Evolutionary conservation across 257 asterid species (phyloP), one percentile per base, ranked within the genome.

Genomic region (Solanum bulbocastanum): DNA sequence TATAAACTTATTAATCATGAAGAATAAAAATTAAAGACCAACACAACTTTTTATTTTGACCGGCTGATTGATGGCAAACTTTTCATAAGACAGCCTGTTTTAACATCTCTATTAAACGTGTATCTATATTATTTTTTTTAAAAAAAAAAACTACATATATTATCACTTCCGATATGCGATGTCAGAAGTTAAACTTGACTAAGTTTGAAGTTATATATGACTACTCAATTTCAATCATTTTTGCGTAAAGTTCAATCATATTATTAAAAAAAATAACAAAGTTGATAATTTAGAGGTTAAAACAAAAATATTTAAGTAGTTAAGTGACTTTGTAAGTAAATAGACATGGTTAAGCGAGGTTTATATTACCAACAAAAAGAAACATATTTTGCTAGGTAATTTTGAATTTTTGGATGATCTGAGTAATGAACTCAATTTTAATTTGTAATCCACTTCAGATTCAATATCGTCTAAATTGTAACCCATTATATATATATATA

Each of bases 101-200:
- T 5, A 20, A 68, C 11, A 68, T 68, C 23, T 68, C 2, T 5
- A 68, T 68, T 30, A 14, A 27, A 6, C 0, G 2, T 27, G 11
- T 68, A 68, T 3, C 22, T 13, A 66, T 66, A 1, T 66, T 12
- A 1, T 37, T 25, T 66, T 44, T 1, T 1, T 4, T 13, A 25
- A 2, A n/a, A 4, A 0, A 2, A 42, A 12, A 13, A 46, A 46
- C 14, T 27, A 13, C 0, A 68, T 27, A 10, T 68, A 68, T 68
- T 27, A 30, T 0, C 5, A 27, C 37, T 30, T 30, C 1, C 6
- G 0, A 68, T 68, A 1, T 0, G 0, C 3, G 1, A 13, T 30
- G 37, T 68, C 23, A 27, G 37, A 27, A 14, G 0, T 1, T 68
- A 68, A 9, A 15, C 0, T 68, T 27, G 22, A 13, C 15, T 6